Evolutionary conservation across 108 stramenopile species (phyloP).

Genomic region (Nitzschia sp.): DNA sequence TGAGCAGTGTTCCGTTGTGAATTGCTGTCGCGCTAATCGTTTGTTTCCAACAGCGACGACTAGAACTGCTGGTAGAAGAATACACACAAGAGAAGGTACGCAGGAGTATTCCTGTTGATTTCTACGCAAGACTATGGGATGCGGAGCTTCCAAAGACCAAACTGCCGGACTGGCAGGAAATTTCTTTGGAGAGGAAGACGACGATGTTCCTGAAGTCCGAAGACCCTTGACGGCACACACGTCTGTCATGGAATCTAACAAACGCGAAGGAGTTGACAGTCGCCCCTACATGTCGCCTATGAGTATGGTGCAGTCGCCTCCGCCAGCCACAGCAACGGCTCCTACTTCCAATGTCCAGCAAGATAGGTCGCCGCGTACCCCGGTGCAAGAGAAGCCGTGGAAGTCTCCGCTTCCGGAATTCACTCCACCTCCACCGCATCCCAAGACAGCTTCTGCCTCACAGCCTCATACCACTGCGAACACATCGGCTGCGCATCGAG

Average conservation of each 20-base stretch:
- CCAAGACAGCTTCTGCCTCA: neutral
- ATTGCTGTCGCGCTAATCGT: too few relatives aligned
- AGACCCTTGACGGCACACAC: too few relatives aligned
- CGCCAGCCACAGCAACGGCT: neutral
- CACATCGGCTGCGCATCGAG: neutral
- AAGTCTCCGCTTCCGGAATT: too few relatives aligned
- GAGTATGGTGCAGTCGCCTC: neutral
- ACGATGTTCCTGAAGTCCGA: neutral
- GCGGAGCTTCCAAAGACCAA: conserved; percentile 16
- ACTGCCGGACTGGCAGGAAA: conserved; percentile 11
- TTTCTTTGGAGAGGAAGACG: conserved; percentile 13
- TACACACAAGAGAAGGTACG: too few relatives aligned
- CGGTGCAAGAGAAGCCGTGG: neutral
- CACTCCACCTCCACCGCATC: too few relatives aligned
- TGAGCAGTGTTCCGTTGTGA: too few relatives aligned
- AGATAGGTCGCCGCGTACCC: neutral
- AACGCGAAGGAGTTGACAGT: neutral
- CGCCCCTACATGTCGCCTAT: neutral
- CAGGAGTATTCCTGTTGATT: too few relatives aligned
- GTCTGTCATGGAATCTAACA: too few relatives aligned
- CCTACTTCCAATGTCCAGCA: neutral
- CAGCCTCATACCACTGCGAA: neutral
- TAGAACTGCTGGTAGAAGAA: too few relatives aligned
- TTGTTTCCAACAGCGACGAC: too few relatives aligned
- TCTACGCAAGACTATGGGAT: conserved; percentile 13